Evolutionary conservation across 2,329 filamentous ascomycete species (phyloP), one percentile per base, ranked within the genome.

Genomic region (Aspergillus amoenus): DNA sequence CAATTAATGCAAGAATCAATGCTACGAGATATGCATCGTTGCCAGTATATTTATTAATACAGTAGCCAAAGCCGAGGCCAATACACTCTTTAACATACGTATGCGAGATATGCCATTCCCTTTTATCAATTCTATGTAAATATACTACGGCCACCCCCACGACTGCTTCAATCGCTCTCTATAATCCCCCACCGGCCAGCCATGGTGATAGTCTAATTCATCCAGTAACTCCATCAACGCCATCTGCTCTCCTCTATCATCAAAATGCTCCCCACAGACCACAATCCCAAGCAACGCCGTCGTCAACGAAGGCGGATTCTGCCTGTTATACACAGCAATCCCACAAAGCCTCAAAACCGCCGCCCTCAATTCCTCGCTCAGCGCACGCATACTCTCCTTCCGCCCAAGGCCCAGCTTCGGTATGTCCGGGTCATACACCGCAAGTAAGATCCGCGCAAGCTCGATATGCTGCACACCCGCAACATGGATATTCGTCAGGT

Each of bases 381-480:
- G 41, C 27, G 27, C 27, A 15, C 24, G 50, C 50, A 45, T 53
- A n/a, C 30, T 24, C 3, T 32, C 21, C 7, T 15, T 30, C 15
- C 30, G 22, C 15, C 48, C 48, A 4, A 57, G 44, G 1, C 68
- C 68, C 11, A 70, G 57, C 12, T 62, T 60, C 18, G 69, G 68
- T 8, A 68, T 58, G 22, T 58, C 55, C 9, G 82, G 83, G 61
- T 85, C 79, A 58, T 83, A 83, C 27, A 81, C 80, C 30, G 78
- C 72, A 0, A 88, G 74, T 18, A 87, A 79, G 8, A 86, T 78
- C 48, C 79, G 75, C 0, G 83, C 81, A 6, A 88, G 75, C 56
- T 84, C 79, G 64, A 83, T 81, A 66, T 87, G 84, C 55, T 86
- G 84, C 17, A 84, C 75, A 0, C 83, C 84, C 15, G 83, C 82